A percentile compares a stretch with the other conserved stretches of the same genome.
Evolutionary conservation across 305 asterid species (phyloP).

Genomic region (Fraxinus sp.): DNA sequence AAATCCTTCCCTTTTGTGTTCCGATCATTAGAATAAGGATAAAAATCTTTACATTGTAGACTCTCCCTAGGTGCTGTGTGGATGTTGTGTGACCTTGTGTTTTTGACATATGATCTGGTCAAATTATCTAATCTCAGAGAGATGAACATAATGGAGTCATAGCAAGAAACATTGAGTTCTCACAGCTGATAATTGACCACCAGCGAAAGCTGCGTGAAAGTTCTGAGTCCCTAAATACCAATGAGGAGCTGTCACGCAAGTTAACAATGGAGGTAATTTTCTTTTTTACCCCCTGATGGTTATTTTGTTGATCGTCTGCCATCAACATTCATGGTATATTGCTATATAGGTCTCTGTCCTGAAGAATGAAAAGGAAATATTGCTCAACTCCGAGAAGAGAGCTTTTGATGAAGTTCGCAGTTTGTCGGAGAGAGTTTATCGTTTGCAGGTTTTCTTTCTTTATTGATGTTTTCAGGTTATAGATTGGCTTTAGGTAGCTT

Average conservation of each 20-base stretch:
- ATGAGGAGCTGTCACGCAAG: conserved; percentile 68
- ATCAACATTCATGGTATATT: conserved; percentile 11
- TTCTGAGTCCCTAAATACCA: conserved; percentile 61
- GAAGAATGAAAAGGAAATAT: conserved; percentile 77
- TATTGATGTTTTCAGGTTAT: neutral
- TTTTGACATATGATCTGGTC: conserved; percentile 27
- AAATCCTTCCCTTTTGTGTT: neutral
- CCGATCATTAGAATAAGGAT: neutral
- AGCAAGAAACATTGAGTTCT: conserved; percentile 83
- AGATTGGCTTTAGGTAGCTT: neutral
- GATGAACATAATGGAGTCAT: conserved; percentile 68
- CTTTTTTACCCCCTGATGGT: conserved; percentile 1
- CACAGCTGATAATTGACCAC: conserved; percentile 76
- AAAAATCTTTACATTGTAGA: neutral
- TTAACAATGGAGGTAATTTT: conserved; percentile 72
- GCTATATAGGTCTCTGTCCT: conserved; percentile 52
- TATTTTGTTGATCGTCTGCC: neutral
- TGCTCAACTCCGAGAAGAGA: conserved; percentile 76
- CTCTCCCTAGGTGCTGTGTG: neutral
- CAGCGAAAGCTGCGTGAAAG: conserved; percentile 80
- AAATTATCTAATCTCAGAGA: conserved; percentile 39
- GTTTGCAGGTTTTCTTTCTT: conserved; percentile 60
- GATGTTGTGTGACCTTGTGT: neutral
- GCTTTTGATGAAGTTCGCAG: conserved; percentile 83
- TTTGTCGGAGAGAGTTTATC: conserved; percentile 82